A percentile compares a stretch with the other conserved stretches of the same genome.
Conservation (phyloP, 2,329 filamentous ascomycete species). For the Alternaria ventricosa region DNA sequence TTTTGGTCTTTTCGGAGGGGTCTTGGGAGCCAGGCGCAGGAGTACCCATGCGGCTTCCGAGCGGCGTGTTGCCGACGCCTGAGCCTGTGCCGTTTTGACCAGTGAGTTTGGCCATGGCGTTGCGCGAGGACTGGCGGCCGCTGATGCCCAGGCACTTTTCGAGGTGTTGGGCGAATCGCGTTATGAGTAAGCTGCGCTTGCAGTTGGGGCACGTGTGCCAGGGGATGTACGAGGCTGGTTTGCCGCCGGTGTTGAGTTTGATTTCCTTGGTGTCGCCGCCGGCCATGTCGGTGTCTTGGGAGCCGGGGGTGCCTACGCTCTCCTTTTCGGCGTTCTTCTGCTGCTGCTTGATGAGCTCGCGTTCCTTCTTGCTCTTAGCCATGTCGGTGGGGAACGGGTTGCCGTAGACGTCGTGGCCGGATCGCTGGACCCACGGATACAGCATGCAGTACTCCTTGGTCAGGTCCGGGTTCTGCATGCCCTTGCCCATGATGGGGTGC, state of each 20-base stretch:
- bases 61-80: conserved; percentile 52
- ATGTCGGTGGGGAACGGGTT: conserved; percentile 79
- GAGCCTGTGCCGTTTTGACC: conserved; percentile 49
- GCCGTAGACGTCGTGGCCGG: conserved; percentile 80
- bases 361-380: conserved; percentile 77
- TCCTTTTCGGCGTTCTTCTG: conserved; percentile 52
- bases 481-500: conserved; percentile 74
- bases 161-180: conserved; percentile 65
- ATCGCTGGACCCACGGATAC: conserved; percentile 77
- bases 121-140: conserved; percentile 58
- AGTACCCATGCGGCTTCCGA: conserved; percentile 52
- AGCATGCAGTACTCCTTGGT: conserved; percentile 75
- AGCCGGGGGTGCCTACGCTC: conserved; percentile 54
- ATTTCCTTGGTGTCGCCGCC: conserved; percentile 50
- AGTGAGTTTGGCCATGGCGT: conserved; percentile 56
- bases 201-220: conserved; percentile 66
- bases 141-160: conserved; percentile 67
- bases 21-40: conserved; percentile 47
- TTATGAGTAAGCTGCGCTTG: conserved; percentile 67
- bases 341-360: conserved; percentile 59
- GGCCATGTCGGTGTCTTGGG: conserved; percentile 51
- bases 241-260: conserved; percentile 58
- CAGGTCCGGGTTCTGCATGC: conserved; percentile 68
- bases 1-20: conserved; percentile 26
- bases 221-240: conserved; percentile 55